Evolutionary conservation across 2,329 filamentous ascomycete genomes (phyloP).

Genomic region (Thelonectria rubi): DNA sequence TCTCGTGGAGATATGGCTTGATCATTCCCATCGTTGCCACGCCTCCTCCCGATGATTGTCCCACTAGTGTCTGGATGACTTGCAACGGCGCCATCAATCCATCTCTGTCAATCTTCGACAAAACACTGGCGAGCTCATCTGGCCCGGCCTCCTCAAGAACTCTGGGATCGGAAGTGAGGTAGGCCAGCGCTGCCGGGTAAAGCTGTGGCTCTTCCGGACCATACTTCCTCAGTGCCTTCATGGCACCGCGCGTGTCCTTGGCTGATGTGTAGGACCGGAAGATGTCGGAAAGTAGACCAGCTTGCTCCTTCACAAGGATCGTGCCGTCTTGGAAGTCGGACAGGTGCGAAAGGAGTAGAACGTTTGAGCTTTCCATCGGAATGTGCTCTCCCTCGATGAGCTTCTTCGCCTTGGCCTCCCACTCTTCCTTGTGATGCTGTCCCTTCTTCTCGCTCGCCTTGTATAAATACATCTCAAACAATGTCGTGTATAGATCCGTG

Average conservation of each 20-base stretch:
- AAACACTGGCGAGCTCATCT: slow-evolving; percentile 80
- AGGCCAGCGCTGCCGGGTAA: slow-evolving; percentile 90
- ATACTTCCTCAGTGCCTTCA: slow-evolving; percentile 90
- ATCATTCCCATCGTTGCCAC: slow-evolving; percentile 98
- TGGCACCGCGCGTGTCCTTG: slow-evolving; percentile 88
- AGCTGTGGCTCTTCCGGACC: slow-evolving; percentile 89
- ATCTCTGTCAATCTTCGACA: slow-evolving; percentile 88
- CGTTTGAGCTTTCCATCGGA: slow-evolving; percentile 93
- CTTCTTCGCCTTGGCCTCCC: slow-evolving; percentile 90
- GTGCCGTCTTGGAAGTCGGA: slow-evolving; percentile 91
- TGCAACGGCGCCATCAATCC: slow-evolving; percentile 95
- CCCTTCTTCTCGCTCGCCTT: slow-evolving; percentile 82
- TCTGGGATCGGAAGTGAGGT: slow-evolving; percentile 85
- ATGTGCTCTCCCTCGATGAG: slow-evolving; percentile 83
- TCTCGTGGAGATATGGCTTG: slow-evolving; percentile 88
- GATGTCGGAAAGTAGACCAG: slow-evolving; percentile 91
- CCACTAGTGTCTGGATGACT: slow-evolving; percentile 90
- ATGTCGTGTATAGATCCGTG: slow-evolving; percentile 88
- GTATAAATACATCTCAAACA: slow-evolving; percentile 98
- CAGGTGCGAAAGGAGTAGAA: slow-evolving; percentile 89
- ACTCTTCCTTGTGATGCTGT: slow-evolving; percentile 72
- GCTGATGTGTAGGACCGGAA: slow-evolving; percentile 95
- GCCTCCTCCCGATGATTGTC: slow-evolving; percentile 57
- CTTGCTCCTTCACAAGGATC: slow-evolving; percentile 91
- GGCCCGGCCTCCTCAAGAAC: slow-evolving; percentile 85